phyloP scores from a whole-genome alignment of 1,284 basidiomycete genomes.

The Golubevia pallescens region DNA sequence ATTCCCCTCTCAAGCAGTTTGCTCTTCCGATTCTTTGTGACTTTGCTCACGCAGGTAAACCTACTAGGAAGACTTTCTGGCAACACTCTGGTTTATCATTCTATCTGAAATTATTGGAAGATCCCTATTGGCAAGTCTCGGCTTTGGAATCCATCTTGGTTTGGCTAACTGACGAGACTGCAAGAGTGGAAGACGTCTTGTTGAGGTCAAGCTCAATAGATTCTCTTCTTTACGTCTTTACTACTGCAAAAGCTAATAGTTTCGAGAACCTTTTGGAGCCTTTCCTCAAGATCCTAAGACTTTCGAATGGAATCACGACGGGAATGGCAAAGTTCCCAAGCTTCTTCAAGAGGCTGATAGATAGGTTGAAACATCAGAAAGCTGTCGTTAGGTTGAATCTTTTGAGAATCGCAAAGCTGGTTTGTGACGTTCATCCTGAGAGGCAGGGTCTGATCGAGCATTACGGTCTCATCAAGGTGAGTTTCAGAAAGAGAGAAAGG shows the following conservation, averaged over 20 bases:
- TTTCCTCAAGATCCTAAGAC: conserved; percentile 39
- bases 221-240: conserved; percentile 40
- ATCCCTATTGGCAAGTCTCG: conserved; percentile 52
- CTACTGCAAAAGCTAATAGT: conserved; percentile 34
- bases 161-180: conserved; percentile 52
- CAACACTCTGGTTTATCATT: conserved; percentile 44
- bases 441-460: conserved; percentile 26
- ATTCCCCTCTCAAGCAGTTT: conserved; percentile 46
- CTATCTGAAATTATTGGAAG: conserved; percentile 47
- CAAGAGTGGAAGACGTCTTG: conserved; percentile 39
- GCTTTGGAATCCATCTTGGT: conserved; percentile 47
- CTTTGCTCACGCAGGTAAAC: conserved; percentile 49
- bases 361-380: conserved; percentile 36
- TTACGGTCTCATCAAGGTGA: conserved; percentile 32
- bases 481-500: too few relatives aligned
- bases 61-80: conserved; percentile 47
- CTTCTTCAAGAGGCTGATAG: conserved; percentile 40
- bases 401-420: conserved; percentile 46
- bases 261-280: conserved; percentile 53
- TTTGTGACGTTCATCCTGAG: conserved; percentile 38
- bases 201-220: conserved; percentile 30
- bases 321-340: conserved; percentile 28
- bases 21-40: conserved; percentile 53
- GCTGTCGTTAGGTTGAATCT: conserved; percentile 44
- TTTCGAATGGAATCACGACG: conserved; percentile 33